phyloP scores from a whole-genome alignment of 73 alveolate species.

The Durusdinium trenchii region DNA sequence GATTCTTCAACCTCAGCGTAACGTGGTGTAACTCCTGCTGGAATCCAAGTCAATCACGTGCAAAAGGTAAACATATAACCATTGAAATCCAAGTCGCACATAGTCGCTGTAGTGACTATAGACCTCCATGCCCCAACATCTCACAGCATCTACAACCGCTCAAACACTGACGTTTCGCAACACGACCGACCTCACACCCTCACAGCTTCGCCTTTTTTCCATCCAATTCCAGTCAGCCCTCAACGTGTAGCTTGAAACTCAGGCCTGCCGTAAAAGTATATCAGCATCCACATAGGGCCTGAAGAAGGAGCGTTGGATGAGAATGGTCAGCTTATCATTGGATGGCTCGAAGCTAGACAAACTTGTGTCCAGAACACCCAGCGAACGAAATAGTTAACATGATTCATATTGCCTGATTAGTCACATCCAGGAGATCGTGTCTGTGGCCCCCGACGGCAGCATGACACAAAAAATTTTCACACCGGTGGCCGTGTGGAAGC shows the following conservation, averaged over 20 bases:
- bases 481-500: conserved; percentile 91
- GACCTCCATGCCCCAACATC: conserved; percentile 7
- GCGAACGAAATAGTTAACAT: not conserved
- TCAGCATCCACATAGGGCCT: conserved; percentile 84
- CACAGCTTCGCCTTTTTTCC: not conserved
- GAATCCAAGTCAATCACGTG: not conserved
- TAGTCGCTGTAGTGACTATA: conserved; percentile 85
- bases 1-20: conserved; percentile 59
- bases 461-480: conserved; percentile 83
- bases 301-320: not conserved
- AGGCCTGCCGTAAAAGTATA: conserved; percentile 59
- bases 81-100: conserved; percentile 49
- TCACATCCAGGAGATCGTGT: not conserved
- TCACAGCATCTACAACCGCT: not conserved
- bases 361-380: not conserved
- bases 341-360: not conserved
- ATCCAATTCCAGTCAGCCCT: not conserved
- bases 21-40: not conserved
- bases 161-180: not conserved
- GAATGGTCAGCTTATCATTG: not conserved
- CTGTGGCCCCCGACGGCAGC: conserved; percentile 12
- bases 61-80: not conserved
- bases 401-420: not conserved
- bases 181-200: not conserved
- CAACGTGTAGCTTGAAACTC: not conserved